phyloP scores from a whole-genome alignment of 345 rosid genomes.

The Corymbia maculata region DNA sequence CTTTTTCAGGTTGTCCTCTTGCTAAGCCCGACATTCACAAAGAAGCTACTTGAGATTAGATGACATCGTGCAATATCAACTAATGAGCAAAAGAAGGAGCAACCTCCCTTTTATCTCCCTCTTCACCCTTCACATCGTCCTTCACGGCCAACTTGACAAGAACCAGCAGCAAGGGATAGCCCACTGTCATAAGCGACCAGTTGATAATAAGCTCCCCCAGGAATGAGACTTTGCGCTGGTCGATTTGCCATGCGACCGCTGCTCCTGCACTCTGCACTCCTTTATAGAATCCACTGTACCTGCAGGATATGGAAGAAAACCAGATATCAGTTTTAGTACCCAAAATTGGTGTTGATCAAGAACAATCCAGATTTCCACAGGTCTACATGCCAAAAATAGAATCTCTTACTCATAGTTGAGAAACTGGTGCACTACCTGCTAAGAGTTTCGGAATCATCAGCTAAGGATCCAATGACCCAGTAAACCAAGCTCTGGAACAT shows the following conservation, averaged over 20 bases:
- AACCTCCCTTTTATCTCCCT: not conserved
- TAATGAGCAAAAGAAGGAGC: not conserved
- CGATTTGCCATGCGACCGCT: constrained; percentile 95
- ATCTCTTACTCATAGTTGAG: not conserved
- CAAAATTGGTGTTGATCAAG: not conserved
- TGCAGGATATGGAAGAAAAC: not conserved
- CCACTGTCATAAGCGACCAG: constrained; percentile 72
- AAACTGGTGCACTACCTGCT: constrained; percentile 33
- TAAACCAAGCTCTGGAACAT: constrained; percentile 92
- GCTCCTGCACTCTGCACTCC: constrained; percentile 97
- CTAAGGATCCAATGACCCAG: constrained; percentile 90
- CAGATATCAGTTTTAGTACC: not conserved
- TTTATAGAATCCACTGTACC: constrained; percentile 86
- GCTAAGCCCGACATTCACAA: not conserved
- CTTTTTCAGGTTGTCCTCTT: not conserved
- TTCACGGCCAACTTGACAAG: constrained; percentile 67
- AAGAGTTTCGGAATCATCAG: constrained; percentile 76
- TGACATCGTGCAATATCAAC: not conserved
- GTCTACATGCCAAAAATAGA: not conserved
- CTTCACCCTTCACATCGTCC: constrained; percentile 20
- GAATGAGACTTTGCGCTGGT: constrained; percentile 49
- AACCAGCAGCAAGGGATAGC: constrained; percentile 62
- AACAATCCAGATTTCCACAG: not conserved
- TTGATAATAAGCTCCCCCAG: constrained; percentile 52
- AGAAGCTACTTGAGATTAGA: not conserved